A percentile compares a stretch with the other conserved stretches of the same genome.
Conservation (phyloP, 352 stramenopile species). For the Globisporangium okanoganense region DNA sequence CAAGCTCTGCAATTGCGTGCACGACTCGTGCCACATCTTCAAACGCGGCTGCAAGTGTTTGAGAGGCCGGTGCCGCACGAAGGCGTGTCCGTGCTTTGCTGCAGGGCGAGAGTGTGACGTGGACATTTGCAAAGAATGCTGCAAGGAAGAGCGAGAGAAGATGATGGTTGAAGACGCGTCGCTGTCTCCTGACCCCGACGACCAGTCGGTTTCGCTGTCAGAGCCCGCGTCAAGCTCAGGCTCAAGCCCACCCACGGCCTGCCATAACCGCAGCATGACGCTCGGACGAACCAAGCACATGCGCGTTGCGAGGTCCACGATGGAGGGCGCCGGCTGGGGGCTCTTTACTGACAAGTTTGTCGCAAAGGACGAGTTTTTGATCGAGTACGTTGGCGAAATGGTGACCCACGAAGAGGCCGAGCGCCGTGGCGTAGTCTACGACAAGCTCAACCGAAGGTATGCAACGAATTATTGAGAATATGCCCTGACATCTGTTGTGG, state of each 20-base stretch:
- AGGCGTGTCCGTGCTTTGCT: conserved; percentile 89
- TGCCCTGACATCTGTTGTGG: not conserved
- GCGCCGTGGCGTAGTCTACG: conserved; percentile 83
- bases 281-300: conserved; percentile 54
- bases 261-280: conserved; percentile 64
- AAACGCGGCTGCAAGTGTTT: conserved; percentile 87
- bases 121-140: conserved; percentile 87
- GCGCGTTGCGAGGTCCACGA: conserved; percentile 75
- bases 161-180: conserved; percentile 6
- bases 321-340: conserved; percentile 86
- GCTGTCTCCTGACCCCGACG: conserved; percentile 1
- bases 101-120: conserved; percentile 91
- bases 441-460: conserved; percentile 80
- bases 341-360: conserved; percentile 88
- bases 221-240: not conserved
- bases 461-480: not conserved
- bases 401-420: conserved; percentile 90
- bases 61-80: conserved; percentile 74
- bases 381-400: conserved; percentile 95
- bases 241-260: conserved; percentile 24
- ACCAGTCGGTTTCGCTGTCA: not conserved
- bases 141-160: conserved; percentile 37
- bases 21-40: conserved; percentile 82
- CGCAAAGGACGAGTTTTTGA: conserved; percentile 92
- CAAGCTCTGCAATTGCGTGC: conserved; percentile 86